Evolutionary conservation across 2,329 filamentous ascomycete species (phyloP).

Genomic region (Aspergillus fructus): DNA sequence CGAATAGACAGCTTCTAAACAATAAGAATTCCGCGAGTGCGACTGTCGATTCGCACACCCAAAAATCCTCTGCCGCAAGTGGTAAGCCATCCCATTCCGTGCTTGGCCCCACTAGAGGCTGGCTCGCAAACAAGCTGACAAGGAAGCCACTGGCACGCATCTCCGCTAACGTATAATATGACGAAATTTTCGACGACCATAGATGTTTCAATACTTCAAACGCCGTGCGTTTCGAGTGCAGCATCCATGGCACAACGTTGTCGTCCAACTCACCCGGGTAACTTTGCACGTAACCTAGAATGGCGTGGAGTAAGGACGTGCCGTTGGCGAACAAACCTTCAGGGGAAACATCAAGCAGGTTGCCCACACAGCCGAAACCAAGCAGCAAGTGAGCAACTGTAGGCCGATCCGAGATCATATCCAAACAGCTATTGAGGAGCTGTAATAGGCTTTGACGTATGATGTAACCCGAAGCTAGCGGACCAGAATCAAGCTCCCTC

Average conservation of each 20-base stretch:
- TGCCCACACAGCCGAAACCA: slow-evolving; percentile 77
- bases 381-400: slow-evolving; percentile 88
- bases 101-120: slow-evolving; percentile 67
- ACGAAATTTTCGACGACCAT: slow-evolving; percentile 80
- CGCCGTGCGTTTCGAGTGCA: slow-evolving; percentile 66
- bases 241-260: slow-evolving; percentile 65
- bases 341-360: slow-evolving; percentile 65
- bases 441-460: slow-evolving; percentile 83
- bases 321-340: slow-evolving; percentile 69
- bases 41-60: slow-evolving; percentile 64
- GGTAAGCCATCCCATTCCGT: slow-evolving; percentile 72
- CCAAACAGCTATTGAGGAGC: slow-evolving; percentile 78
- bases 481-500: slow-evolving; percentile 71
- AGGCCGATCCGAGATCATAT: slow-evolving; percentile 71
- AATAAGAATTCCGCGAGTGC: slow-evolving; percentile 76
- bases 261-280: slow-evolving; percentile 65
- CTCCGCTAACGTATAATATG: slow-evolving; percentile 71
- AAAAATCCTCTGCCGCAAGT: slow-evolving; percentile 64
- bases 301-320: slow-evolving; percentile 77
- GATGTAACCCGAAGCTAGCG: slow-evolving; percentile 69
- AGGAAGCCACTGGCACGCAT: slow-evolving; percentile 77
- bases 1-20: slow-evolving; percentile 73
- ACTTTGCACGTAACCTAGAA: slow-evolving; percentile 69
- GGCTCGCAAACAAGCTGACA: slow-evolving; percentile 71
- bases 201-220: slow-evolving; percentile 75